phyloP scores from a whole-genome alignment of 768 basidiomycete species.

The Agaricus sinodeliciosus region DNA sequence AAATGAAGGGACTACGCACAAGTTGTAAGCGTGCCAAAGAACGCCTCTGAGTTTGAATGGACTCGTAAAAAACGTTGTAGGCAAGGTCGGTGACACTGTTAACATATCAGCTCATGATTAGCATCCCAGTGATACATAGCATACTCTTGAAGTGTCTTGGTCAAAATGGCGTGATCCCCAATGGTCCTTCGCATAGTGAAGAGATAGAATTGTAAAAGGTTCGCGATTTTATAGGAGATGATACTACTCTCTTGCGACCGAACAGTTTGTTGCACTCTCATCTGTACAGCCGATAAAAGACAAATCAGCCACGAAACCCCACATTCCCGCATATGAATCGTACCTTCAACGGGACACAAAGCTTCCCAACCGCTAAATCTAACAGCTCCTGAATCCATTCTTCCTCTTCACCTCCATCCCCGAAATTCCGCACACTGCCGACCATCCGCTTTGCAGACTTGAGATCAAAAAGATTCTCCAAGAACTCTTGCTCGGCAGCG shows the following conservation, averaged over 20 bases:
- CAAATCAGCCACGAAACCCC: not conserved
- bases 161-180: conserved; percentile 75
- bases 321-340: not conserved
- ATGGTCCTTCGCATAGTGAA: conserved; percentile 91
- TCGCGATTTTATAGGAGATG: conserved; percentile 86
- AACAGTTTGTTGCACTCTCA: conserved; percentile 89
- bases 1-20: conserved; percentile 28
- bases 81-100: conserved; percentile 73
- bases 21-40: conserved; percentile 47
- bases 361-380: conserved; percentile 74
- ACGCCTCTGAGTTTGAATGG: conserved; percentile 79
- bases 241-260: conserved; percentile 92
- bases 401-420: conserved; percentile 55
- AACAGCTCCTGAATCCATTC: conserved; percentile 75
- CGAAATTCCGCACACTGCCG: conserved; percentile 54
- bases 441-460: conserved; percentile 67
- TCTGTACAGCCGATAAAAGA: conserved; percentile 30
- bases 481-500: conserved; percentile 90
- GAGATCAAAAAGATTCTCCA: conserved; percentile 80
- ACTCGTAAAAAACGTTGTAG: conserved; percentile 82
- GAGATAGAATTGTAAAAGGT: conserved; percentile 91
- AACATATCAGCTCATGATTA: not conserved
- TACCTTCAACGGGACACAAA: conserved; percentile 88
- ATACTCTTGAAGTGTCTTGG: conserved; percentile 74
- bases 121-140: conserved; percentile 16